A percentile compares a stretch with the other conserved stretches of the same genome.
phyloP scores from a whole-genome alignment of 1,284 basidiomycete genomes.

The Somion occarium region DNA sequence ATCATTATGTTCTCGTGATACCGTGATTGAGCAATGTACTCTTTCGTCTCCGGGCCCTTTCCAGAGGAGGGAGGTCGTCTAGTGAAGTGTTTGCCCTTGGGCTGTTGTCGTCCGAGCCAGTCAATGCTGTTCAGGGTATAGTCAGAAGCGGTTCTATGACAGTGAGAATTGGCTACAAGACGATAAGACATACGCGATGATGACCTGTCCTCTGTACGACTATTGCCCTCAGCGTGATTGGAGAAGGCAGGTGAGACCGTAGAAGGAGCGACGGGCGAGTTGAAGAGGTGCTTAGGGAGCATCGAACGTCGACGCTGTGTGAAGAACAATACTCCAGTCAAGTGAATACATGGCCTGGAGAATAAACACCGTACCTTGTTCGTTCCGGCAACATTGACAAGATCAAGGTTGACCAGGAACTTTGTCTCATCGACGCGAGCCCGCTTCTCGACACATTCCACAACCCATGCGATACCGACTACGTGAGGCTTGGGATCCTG shows the following conservation, averaged over 20 bases:
- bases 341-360: conserved; percentile 7
- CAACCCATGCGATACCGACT: conserved; percentile 91
- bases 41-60: conserved; percentile 13
- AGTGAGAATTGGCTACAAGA: too few species aligned
- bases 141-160: not conserved
- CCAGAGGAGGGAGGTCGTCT: conserved; percentile 15
- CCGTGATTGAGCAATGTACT: conserved; percentile 2
- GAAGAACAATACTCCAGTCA: conserved; percentile 6
- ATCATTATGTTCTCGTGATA: not conserved
- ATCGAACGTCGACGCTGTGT: conserved; percentile 56
- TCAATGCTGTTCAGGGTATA: not conserved
- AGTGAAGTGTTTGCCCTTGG: conserved; percentile 7
- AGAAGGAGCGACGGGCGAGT: not conserved
- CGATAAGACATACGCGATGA: conserved; percentile 12
- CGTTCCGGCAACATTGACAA: conserved; percentile 58
- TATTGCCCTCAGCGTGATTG: not conserved
- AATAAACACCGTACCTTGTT: conserved; percentile 48
- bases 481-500: conserved; percentile 70
- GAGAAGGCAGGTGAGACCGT: not conserved
- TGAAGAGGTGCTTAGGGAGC: conserved; percentile 49
- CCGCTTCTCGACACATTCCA: conserved; percentile 75
- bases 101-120: conserved; percentile 8
- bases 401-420: conserved; percentile 67
- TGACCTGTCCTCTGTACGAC: not conserved
- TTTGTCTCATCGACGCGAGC: conserved; percentile 59